Evolutionary conservation across 23 red algal species (phyloP), one percentile per base, ranked within the genome.

Genomic region (Gracilaria vermiculophylla): DNA sequence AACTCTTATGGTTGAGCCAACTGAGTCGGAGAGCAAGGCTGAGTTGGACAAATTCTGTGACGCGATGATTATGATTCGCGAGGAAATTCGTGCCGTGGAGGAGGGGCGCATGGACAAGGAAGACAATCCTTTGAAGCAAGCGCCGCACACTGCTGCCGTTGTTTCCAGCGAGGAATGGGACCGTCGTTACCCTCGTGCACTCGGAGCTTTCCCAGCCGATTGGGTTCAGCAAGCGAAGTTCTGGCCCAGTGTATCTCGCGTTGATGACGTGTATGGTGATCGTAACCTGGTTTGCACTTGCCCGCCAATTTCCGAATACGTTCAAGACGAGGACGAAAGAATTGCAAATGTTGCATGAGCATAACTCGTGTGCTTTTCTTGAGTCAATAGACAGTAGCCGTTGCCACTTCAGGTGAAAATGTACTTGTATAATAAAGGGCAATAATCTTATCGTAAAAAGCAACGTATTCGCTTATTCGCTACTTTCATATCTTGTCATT

Each of bases 1-100:
- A 62, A 99, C 97, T 62, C 89, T 99, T 5, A 99, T 99, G 97
- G 77, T 99, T 16, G 97, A 99, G 76, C 97, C 97, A 34, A 99
- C 97, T 11, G 97, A 99, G 76, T 86, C 76, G 44, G 97, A 99
- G 73, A 92, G 86, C 62, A 99, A 95, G 40, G 92, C 70, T 37
- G 97, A 99, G 62, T 81, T 99, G 14, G 97, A 99, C 75, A 84
- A 93, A 41, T 95, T 99, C 48, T 95, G 93, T 90, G 97, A 99
- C 64, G 88, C 97, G 39, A 67, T 99, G 88, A 71, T 99, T 42
- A 95, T 99, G 89, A 99, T 99, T 67, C 88, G 97, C 53, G 97
- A 99, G 42, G 97, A 99, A 82, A 99, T 99, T 53, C 87, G 97
- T 28, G 90, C 86, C 14, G 87, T 99, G 12, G 97, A 99, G 69